A percentile compares a stretch with the other conserved stretches of the same genome.
phyloP scores from a whole-genome alignment of 2,329 filamentous ascomycete species.

The Arthrobotrys entomopaga region DNA sequence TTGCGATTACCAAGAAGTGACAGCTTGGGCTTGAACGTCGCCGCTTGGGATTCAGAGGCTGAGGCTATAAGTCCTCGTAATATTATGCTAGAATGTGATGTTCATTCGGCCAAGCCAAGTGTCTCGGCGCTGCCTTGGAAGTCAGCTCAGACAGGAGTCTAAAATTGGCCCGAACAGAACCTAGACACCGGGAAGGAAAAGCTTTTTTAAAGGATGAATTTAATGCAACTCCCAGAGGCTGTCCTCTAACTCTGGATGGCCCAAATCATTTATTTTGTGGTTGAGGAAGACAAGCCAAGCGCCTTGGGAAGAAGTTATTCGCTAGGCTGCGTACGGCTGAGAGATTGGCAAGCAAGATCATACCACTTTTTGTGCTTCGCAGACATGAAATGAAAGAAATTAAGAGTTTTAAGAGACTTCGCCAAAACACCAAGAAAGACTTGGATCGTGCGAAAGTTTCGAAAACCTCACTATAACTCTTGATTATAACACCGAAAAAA shows the following conservation, averaged over 20 bases:
- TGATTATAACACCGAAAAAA: conserved; percentile 43
- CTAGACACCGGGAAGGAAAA: too few species aligned
- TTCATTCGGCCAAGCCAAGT: conserved; percentile 54
- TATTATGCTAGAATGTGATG: conserved; percentile 30
- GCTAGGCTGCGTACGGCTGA: conserved; percentile 52
- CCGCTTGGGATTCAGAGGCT: conserved; percentile 29
- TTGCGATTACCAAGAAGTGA: conserved; percentile 1
- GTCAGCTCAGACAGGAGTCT: conserved; percentile 43
- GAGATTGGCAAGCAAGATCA: conserved; percentile 47
- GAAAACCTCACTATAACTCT: conserved; percentile 28
- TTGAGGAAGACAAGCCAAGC: conserved; percentile 43
- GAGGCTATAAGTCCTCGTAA: conserved; percentile 42
- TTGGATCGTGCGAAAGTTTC: conserved; percentile 43
- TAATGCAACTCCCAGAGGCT: conserved; percentile 35
- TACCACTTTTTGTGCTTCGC: conserved; percentile 1
- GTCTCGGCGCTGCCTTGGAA: conserved; percentile 43
- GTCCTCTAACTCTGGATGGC: conserved; percentile 35
- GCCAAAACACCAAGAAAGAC: conserved; percentile 49
- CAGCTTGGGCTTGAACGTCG: conserved; percentile 1
- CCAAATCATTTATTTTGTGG: conserved; percentile 41
- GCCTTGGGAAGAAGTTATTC: conserved; percentile 45
- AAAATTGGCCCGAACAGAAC: conserved; percentile 14
- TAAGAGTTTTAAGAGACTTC: conserved; percentile 16
- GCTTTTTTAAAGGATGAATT: too few species aligned
- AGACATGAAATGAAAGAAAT: neutral